These are phyloP conservation scores for Magnusiomyces sp. DNA, from an alignment of 1,139 yeast genomes.

Conservation along the genomic window DNA sequence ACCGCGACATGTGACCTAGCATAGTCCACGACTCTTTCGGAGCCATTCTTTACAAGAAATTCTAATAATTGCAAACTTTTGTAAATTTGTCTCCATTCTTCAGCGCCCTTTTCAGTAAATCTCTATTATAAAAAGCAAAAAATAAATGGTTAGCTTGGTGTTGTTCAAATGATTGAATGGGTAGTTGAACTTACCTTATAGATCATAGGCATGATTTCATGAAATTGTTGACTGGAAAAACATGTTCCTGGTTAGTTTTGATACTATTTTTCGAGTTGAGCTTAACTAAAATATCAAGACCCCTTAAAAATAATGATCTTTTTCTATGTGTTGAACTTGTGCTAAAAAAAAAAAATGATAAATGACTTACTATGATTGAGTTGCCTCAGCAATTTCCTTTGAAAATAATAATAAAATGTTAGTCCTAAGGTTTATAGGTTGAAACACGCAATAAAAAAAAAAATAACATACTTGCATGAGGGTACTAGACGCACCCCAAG, in stretches of 20 bases:
- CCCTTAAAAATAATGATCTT: slow-evolving; percentile 8
- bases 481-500: slow-evolving; percentile 97
- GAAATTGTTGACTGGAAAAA: slow-evolving; percentile 30
- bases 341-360: background rate
- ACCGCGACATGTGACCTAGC: slow-evolving; percentile 77
- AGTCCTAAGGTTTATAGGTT: background rate
- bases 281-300: no score
- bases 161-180: background rate
- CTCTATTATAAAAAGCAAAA: slow-evolving; percentile 31
- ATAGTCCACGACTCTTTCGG: slow-evolving; percentile 92
- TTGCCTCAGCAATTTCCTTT: slow-evolving; percentile 84
- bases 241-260: no score
- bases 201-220: slow-evolving; percentile 41
- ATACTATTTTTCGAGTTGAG: no score
- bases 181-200: slow-evolving; percentile 25
- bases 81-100: slow-evolving; percentile 97
- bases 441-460: slow-evolving; percentile 18
- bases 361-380: slow-evolving; percentile 55
- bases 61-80: slow-evolving; percentile 88
- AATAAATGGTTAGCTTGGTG: background rate
- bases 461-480: slow-evolving; percentile 47
- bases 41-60: slow-evolving; percentile 82
- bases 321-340: background rate
- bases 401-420: background rate
- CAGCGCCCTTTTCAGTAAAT: slow-evolving; percentile 89